These are phyloP conservation scores for Nicotiana undulata DNA, from an alignment of 257 asterid species.

Conservation along the genomic window DNA sequence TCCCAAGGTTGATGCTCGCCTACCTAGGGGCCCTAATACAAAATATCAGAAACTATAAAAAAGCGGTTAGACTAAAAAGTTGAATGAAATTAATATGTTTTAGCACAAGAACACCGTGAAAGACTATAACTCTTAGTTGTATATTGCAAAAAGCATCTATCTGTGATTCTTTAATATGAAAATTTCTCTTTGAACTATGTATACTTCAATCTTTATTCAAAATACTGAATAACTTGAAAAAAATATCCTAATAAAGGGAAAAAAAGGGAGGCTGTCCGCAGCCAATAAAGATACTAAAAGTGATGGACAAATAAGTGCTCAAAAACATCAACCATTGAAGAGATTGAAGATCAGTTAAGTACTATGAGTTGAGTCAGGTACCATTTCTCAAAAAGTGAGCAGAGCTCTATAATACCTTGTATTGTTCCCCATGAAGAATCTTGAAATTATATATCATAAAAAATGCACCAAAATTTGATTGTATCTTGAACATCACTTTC, in stretches of 20 bases:
- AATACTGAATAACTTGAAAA: no score
- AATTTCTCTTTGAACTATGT: no score
- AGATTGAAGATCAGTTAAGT: background rate
- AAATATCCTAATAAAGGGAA: background rate
- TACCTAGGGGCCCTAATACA: conserved; percentile 78
- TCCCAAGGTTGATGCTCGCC: conserved; percentile 93
- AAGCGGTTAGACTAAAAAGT: background rate
- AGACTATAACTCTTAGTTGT: background rate
- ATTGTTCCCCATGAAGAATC: conserved; percentile 77
- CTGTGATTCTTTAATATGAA: no score
- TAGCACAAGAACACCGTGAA: background rate
- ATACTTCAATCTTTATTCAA: no score
- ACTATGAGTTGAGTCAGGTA: background rate
- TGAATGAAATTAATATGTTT: background rate
- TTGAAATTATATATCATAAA: conserved; percentile 49
- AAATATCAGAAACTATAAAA: background rate
- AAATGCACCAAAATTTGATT: conserved; percentile 10
- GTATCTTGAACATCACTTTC: background rate
- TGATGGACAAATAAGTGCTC: background rate
- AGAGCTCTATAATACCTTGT: conserved; percentile 48
- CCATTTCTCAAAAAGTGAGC: background rate
- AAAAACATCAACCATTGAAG: background rate
- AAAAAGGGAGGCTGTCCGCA: background rate
- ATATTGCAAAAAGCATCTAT: no score
- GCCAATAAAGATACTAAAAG: background rate